Evolutionary conservation across 192 early-diverging fungal genomes (phyloP), one percentile per base, ranked within the genome.

Genomic region (Coemansia sp.): DNA sequence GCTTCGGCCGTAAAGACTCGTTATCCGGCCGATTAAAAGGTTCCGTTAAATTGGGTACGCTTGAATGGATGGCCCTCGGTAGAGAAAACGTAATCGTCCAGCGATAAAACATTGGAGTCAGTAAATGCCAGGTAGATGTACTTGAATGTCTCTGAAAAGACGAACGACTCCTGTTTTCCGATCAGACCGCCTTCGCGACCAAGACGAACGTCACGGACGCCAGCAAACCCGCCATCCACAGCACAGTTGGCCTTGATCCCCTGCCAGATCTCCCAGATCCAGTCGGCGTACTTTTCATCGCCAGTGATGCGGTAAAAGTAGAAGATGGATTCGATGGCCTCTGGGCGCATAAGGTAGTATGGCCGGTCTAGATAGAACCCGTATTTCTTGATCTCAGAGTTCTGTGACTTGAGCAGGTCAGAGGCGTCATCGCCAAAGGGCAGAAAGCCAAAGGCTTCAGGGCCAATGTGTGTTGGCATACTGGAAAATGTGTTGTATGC

Each of bases 91-190:
- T 89, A 95, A 65, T 92, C 76, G 69, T 93, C 90, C 59, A 96
- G 81, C 41, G 90, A 84, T 49, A 94, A 76, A 34, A 85, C 76
- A 68, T 89, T 75, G 41, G 87, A 82, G 23, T 87, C 77, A 40
- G 84, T 80, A 66, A 94, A 97, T 38, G 94, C 83, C 69, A 98
- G 70, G 67, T 93, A 98, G 13, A 95, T 79, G 74, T 99, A 99
- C 82, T 99, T 99, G 76, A 99, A 86, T 7, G 95, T 96, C 74
- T 99, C 96, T 9, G 95, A 91, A 66, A 96, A 86, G 61, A 98
- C 93, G 78, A 95, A 98, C 58, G 87, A 88, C 65, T 85, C 84
- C 59, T 81, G 82, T 55, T 74, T 78, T 33, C 67, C 67, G 19
- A 79, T 66, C 53, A 78, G 63, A 5, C 71, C 69, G 48, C 76